Base-by-base conservation (phyloP, 2,329 filamentous ascomycete genomes). In the Seiridium cupressi region DNA sequence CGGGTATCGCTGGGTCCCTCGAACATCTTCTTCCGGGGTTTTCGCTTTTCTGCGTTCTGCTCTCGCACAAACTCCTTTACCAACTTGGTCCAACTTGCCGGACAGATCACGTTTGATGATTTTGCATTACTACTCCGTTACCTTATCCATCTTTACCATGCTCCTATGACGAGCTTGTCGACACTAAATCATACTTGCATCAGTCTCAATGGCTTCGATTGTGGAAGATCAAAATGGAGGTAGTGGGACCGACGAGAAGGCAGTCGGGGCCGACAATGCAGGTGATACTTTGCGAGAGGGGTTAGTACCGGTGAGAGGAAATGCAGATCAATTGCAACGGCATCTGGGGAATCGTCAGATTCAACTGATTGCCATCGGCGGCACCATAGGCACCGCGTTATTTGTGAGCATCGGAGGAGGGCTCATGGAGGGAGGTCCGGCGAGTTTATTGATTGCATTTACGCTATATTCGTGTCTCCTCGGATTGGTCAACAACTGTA, bases 401-500 rank as follows among this genome's bases (percentile, higher is more conserved):
- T 86, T 86, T 72, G 80, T 86, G 64, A 82, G 76, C 66, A 87
- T 88, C 60, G 84, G 84, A 61, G 76, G 74, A 63, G 84, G 82
- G 53, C 72, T 82, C 34, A 71, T 73, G 61, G 72, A 74, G 49
- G 79, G 74, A n/a, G 80, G 80, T 8, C 79, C 80, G 3, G 76
- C 72, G 40, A 81, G 78, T 57, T 71, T 88, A 46, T 76, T 89
- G 62, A 68, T 89, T 58, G 84, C 83, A 47, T 88, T 82, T 68
- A 74, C 76, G 42, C 62, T 84, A 47, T 85, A 87, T 69, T 77
- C 77, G 42, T 70, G 76, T 66, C 68, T 88, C 58, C 77, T 89
- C 61, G 86, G 77, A 32, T 75, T 87, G 51, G 83, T 89, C 69
- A 89, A 88, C 78, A 89, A 88, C 68, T 81, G 80, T 62, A 78